phyloP scores from a whole-genome alignment of 129 eudicot genomes.

The Erigeron canadensis region DNA sequence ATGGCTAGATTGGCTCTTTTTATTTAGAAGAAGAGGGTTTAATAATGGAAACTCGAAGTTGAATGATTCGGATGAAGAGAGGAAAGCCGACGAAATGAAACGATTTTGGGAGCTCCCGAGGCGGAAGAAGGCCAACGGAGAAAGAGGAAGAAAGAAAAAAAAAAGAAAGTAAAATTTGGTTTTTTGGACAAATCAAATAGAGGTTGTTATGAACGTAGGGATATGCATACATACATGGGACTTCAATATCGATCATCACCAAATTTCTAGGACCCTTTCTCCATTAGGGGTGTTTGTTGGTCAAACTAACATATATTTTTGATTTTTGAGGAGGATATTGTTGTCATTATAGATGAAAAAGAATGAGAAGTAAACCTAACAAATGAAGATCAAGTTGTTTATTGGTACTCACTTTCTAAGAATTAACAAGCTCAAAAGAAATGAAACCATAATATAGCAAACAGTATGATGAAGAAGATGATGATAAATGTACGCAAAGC shows the following conservation, averaged over 20 bases:
- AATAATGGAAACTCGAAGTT: not conserved
- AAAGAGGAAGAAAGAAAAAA: conserved; percentile 1
- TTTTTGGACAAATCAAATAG: conserved; percentile 17
- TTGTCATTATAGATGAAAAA: no score
- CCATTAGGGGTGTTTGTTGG: not conserved
- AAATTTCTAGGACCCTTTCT: not conserved
- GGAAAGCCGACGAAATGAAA: not conserved
- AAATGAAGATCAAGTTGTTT: no score
- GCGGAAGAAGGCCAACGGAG: not conserved
- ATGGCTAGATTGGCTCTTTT: not conserved
- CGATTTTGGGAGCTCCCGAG: not conserved
- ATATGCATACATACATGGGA: not conserved
- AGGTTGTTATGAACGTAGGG: conserved; percentile 20
- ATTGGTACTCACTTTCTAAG: no score
- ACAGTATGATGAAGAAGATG: no score
- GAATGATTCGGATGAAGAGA: not conserved
- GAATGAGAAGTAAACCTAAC: no score
- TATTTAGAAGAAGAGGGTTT: no score
- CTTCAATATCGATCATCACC: not conserved
- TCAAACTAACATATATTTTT: no score
- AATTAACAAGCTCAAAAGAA: no score
- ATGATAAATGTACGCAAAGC: no score
- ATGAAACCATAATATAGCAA: no score
- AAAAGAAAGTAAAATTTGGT: not conserved
- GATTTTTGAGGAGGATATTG: no score